These are phyloP conservation scores for Meyerozyma guilliermondii DNA, from an alignment of 1,139 yeast species.

Conservation along the genomic window DNA sequence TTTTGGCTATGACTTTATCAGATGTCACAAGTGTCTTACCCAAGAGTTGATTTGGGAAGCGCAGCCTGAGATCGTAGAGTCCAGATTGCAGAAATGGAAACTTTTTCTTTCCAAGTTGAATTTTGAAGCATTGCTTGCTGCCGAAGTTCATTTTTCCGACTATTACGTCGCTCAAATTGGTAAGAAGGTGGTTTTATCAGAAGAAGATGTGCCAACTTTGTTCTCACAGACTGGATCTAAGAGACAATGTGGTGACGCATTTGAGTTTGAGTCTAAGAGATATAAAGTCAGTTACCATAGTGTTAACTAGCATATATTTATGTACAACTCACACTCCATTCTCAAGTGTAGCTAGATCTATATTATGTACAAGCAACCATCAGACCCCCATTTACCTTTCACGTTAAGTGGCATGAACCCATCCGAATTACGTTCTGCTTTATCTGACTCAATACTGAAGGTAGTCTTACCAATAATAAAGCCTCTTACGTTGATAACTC, in stretches of 20 bases:
- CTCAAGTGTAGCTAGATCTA: conserved; percentile 1
- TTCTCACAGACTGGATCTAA: conserved; percentile 11
- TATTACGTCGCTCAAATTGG: conserved; percentile 33
- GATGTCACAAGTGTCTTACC: not conserved
- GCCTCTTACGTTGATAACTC: conserved; percentile 57
- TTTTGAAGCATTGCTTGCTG: conserved; percentile 13
- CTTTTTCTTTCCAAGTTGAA: conserved; percentile 22
- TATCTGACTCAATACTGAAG: conserved; percentile 48
- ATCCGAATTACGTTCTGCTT: conserved; percentile 42
- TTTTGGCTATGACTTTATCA: conserved; percentile 42
- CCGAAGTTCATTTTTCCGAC: conserved; percentile 23
- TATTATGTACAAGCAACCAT: conserved; percentile 61
- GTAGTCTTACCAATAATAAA: conserved; percentile 56
- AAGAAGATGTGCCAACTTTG: conserved; percentile 11
- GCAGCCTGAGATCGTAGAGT: conserved; percentile 14
- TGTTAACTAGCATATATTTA: conserved; percentile 6
- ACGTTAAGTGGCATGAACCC: conserved; percentile 12
- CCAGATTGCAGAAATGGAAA: conserved; percentile 28
- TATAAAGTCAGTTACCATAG: not conserved
- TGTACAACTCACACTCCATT: too few relatives aligned
- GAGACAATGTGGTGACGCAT: conserved; percentile 15
- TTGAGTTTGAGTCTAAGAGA: conserved; percentile 4
- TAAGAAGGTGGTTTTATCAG: conserved; percentile 24
- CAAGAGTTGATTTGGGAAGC: conserved; percentile 27
- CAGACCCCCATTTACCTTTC: conserved; percentile 60